Percentiles rank a stretch among this genome's conserved stretches.
Evolutionary conservation across 768 basidiomycete genomes (phyloP).

Genomic region (Rhodotorula kratochvilovae): DNA sequence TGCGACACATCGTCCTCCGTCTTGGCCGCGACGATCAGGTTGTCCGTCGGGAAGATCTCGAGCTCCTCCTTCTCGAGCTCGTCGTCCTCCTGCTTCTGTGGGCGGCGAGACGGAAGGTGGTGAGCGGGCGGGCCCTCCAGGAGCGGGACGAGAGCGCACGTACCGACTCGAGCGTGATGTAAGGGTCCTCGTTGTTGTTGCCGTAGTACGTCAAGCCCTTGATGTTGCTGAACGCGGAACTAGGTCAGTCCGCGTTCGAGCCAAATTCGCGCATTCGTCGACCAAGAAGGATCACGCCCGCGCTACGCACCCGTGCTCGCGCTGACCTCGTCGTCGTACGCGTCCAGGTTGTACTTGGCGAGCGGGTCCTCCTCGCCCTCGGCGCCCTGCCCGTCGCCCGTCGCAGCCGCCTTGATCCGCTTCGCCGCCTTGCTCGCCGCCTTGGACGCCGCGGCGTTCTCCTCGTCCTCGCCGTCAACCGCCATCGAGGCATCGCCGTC

Average conservation of each 20-base stretch:
- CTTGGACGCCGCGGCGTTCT: constrained; percentile 47
- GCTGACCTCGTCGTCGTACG: constrained; percentile 75
- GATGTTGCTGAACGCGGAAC: constrained; percentile 93
- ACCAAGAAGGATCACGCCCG: background rate
- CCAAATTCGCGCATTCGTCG: no score
- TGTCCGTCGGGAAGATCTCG: constrained; percentile 82
- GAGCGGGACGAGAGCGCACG: constrained; percentile 33
- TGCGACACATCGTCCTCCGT: constrained; percentile 96
- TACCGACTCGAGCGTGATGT: constrained; percentile 91
- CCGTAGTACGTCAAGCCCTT: constrained; percentile 84
- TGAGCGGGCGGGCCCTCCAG: no score
- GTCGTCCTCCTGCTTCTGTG: constrained; percentile 60
- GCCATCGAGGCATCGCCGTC: background rate
- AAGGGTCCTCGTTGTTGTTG: constrained; percentile 90
- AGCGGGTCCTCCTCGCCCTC: constrained; percentile 61
- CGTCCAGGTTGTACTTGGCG: constrained; percentile 80
- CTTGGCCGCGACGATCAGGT: constrained; percentile 85
- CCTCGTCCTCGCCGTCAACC: constrained; percentile 55
- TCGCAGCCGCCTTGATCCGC: constrained; percentile 45
- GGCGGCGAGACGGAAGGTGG: background rate
- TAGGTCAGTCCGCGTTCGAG: background rate
- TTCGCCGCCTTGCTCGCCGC: constrained; percentile 38
- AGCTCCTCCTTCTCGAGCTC: constrained; percentile 84
- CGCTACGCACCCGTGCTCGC: constrained; percentile 47
- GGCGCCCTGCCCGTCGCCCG: constrained; percentile 37